Conservation (phyloP, 352 stramenopile genomes). For the Ophiocytium majus region DNA sequence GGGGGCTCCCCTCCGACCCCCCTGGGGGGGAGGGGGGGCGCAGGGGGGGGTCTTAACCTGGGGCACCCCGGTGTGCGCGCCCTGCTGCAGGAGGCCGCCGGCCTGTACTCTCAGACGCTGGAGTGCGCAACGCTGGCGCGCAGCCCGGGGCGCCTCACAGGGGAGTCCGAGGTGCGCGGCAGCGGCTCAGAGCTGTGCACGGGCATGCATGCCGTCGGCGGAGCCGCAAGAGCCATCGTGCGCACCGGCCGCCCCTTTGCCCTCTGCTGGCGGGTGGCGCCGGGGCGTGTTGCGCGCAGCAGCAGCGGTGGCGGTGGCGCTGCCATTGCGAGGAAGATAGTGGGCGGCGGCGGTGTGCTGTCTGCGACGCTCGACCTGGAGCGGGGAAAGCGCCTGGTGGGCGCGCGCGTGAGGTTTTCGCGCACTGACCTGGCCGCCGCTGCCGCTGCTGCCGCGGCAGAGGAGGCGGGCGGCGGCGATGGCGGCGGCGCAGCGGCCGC, state of each 20-base stretch:
- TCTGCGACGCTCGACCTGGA: neutral
- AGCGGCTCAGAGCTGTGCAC: no score
- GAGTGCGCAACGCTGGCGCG: neutral
- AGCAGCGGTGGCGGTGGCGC: no score
- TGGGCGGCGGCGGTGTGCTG: neutral
- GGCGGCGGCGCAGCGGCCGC: no score
- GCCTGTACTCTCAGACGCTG: neutral
- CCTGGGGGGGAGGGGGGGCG: no score
- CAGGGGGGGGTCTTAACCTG: no score
- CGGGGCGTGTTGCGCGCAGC: neutral
- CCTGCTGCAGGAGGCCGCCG: neutral
- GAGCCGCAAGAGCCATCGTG: neutral
- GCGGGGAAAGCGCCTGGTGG: neutral
- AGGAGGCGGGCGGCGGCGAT: neutral
- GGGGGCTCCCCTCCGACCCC: no score
- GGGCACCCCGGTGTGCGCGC: neutral
- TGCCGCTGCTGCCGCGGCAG: no score
- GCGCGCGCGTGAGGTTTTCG: neutral
- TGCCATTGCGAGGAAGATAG: no score
- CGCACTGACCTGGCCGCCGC: neutral
- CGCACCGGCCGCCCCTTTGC: neutral
- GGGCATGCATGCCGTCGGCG: no score
- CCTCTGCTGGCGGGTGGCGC: neutral
- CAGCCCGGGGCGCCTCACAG: neutral
- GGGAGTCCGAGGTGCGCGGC: neutral